Base-by-base conservation (phyloP, 768 basidiomycete species). In the Mycena leptocephala region DNA sequence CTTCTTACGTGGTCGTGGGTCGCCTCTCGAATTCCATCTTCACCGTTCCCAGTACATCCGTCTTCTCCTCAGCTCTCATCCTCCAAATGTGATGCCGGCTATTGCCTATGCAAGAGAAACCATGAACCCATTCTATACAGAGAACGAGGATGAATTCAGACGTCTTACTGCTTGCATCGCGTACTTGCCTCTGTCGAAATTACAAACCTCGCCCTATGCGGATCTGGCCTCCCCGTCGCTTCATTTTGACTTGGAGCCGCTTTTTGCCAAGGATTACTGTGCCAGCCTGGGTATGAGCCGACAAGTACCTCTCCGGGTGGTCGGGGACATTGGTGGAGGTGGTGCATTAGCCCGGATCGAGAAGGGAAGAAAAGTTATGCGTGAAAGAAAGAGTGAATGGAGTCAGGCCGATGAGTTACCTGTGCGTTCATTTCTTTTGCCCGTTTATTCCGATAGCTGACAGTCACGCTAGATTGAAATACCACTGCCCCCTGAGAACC, bases 361-460 rank as follows among this genome's bases (percentile, higher is more conserved):
- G 86, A 99, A 99, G 83, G 97, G 96, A 8, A 90, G 96, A 75
- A 95, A 94, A 76, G 95, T 99, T 32, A 95, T 99, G 94, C 92
- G 96, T 77, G 96, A 98, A 81, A 90, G 94, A 79, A 95, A 96
- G 88, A 96, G 95, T 79, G 96, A 97, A 85, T 98, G 98, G 95
- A 94, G 92, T 82, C 95, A 95, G 78, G 91, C 92, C 26, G 93
- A 95, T 70, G 98, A 99, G 82, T 85, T 99, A 61, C 97, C 98
- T 9, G 97, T 99, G 80, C 59, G 86, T 81, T 24, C 58, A 55
- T 74, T 10, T 64, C 41, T 51, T 33, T 35, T 53, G 72, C 58
- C 63, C 39, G 48, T 64, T 51, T 16, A 28, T 69, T 66, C 63
- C 35, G 39, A 51, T 56, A 68, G 55, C 16, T 32, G 35, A 77